These are phyloP conservation scores for Pugionium cornutum DNA, from an alignment of 345 rosid genomes.

Conservation along the genomic window DNA sequence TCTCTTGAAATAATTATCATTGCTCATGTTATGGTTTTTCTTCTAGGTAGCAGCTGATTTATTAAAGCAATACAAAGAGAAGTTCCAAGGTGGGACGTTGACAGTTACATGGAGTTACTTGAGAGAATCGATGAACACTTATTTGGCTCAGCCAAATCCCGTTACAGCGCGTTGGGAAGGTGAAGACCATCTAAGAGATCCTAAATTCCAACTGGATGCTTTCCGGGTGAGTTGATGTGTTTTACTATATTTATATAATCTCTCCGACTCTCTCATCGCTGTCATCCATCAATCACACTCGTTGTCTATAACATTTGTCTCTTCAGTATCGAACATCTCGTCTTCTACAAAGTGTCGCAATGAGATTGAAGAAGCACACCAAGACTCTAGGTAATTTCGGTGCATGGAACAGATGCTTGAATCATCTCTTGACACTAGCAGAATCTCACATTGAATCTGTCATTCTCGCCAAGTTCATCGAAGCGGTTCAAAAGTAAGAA, in stretches of 20 bases:
- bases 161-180: constrained; percentile 96
- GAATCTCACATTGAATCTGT: constrained; percentile 97
- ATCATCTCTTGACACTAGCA: constrained; percentile 94
- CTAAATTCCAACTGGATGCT: constrained; percentile 94
- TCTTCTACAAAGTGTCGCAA: constrained; percentile 82
- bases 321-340: constrained; percentile 94
- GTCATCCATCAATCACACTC: constrained; percentile 1
- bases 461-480: constrained; percentile 83
- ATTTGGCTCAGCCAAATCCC: constrained; percentile 94
- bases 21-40: constrained; percentile 15
- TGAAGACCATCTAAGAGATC: constrained; percentile 85
- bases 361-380: constrained; percentile 75
- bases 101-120: constrained; percentile 94
- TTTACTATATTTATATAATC: constrained; percentile 1
- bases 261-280: background rate
- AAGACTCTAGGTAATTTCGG: constrained; percentile 87
- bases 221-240: constrained; percentile 65
- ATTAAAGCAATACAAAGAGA: constrained; percentile 84
- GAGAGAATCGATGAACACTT: constrained; percentile 87
- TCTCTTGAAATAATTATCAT: constrained; percentile 6
- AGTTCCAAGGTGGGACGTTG: constrained; percentile 90
- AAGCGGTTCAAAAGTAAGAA: constrained; percentile 79
- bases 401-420: constrained; percentile 98
- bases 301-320: constrained; percentile 7
- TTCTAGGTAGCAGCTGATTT: constrained; percentile 90